Conservation (phyloP, 257 asterid species). For the Solanum medicagineum region DNA sequence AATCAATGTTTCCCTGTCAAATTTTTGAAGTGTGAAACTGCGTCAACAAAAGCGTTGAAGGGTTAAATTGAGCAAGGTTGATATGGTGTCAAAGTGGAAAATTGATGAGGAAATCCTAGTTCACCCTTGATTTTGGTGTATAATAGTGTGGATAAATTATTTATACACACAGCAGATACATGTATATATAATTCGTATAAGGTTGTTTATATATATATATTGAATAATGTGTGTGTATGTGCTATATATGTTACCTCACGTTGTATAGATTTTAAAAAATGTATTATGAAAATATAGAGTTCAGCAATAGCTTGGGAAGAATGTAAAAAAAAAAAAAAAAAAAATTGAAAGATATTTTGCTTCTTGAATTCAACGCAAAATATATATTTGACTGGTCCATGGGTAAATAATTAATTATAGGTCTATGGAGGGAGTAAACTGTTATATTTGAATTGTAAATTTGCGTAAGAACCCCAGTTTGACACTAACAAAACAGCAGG, state of each 20-base stretch:
- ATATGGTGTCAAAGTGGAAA: not conserved
- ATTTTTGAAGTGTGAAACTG: too few relatives aligned
- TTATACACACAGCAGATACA: not conserved
- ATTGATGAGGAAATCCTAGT: not conserved
- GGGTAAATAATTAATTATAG: not conserved
- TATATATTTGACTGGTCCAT: not conserved
- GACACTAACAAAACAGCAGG: not conserved
- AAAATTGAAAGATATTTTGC: not conserved
- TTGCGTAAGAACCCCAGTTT: not conserved
- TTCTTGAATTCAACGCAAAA: not conserved
- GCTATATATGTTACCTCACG: not conserved
- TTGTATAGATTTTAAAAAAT: not conserved
- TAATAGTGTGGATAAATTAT: not conserved
- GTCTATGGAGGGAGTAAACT: not conserved
- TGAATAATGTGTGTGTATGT: not conserved
- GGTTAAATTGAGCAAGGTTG: not conserved
- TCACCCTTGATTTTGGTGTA: not conserved
- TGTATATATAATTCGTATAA: not conserved
- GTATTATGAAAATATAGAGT: not conserved
- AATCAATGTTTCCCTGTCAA: too few relatives aligned
- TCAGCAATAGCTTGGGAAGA: not conserved
- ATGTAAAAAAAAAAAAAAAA: not conserved
- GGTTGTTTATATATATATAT: not conserved
- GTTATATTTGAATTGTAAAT: not conserved
- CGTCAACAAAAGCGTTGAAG: not conserved